Base-by-base conservation (phyloP, 495 filamentous ascomycete species). In the Staphylotrichum longicolle region DNA sequence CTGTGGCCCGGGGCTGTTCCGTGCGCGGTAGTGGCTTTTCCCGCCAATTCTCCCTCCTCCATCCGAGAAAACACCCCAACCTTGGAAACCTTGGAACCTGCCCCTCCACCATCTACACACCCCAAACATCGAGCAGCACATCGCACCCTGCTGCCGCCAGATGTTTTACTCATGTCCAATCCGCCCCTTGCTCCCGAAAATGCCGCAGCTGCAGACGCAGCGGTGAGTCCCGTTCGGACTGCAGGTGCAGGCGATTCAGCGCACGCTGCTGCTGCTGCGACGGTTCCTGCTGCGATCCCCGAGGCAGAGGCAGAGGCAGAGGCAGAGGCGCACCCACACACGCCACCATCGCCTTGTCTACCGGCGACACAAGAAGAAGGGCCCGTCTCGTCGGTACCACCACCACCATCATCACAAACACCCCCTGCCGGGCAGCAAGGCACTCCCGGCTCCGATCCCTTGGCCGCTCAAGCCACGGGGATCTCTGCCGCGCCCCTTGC, bases 111-210 rank as follows among this genome's bases (percentile, higher is more conserved):
- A 6, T 39, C 37, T 2, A 39, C 10, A 7, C 37, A 10, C 42
- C n/a, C 33, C n/a, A 57, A 41, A 30, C 34, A 54, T 39, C 54
- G 42, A 41, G 44, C 40, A 48, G 32, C 55, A 46, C 61, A 14
- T 33, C 48, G 40, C 40, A 48, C 46, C 34, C 63, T 73, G 67
- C 66, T 27, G 69, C 66, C 67, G 75, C 71, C 76, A 75, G 70
- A 80, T 80, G 79, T 75, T 72, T 70, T 68, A 69, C 78, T 74
- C 78, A 81, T 81, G 79, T 81, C 78, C 69, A 77, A 68, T 66
- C 69, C 74, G 69, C 68, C 72, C 63, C 62, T 56, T 71, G 59
- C 67, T 58, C 66, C 68, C 77, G 74, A 77, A 76, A 72, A 81
- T 80, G 75, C 74, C 79, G 76, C 79, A 77, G 66, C 68, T 77